Evolutionary conservation across 148 eudicot species (phyloP).

Genomic region (Spergularia marina): DNA sequence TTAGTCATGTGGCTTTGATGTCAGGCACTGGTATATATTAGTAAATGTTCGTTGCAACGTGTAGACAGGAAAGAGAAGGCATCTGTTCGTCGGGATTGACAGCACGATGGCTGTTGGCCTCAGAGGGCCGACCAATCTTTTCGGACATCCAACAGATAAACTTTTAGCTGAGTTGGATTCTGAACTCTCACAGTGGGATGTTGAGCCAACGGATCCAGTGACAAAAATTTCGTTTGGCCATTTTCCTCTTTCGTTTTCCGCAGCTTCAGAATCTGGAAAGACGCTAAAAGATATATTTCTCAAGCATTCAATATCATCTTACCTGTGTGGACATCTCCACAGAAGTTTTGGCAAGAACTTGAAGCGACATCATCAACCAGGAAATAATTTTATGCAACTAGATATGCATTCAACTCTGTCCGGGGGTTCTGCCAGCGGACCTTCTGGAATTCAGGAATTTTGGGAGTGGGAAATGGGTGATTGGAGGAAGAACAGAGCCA

Average conservation of each 20-base stretch:
- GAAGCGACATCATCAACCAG: slow-evolving; percentile 64
- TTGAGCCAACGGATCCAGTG: slow-evolving; percentile 45
- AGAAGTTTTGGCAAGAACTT: slow-evolving; percentile 69
- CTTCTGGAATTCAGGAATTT: slow-evolving; percentile 44
- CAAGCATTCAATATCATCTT: slow-evolving; percentile 64
- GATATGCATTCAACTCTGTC: slow-evolving; percentile 42
- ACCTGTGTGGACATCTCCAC: slow-evolving; percentile 93
- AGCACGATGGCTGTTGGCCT: slow-evolving; percentile 77
- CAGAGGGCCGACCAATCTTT: slow-evolving; percentile 91
- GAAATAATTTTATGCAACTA: slow-evolving; percentile 44
- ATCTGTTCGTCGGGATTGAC: slow-evolving; percentile 88
- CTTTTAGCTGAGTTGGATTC: slow-evolving; percentile 60
- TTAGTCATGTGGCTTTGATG: neutral
- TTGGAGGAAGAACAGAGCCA: slow-evolving; percentile 73
- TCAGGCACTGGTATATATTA: neutral
- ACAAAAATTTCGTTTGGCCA: slow-evolving; percentile 83
- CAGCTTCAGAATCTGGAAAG: slow-evolving; percentile 65
- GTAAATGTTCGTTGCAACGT: slow-evolving; percentile 24
- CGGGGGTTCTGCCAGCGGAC: slow-evolving; percentile 36
- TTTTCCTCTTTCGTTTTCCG: slow-evolving; percentile 87
- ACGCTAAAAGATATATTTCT: slow-evolving; percentile 64
- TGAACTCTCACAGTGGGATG: slow-evolving; percentile 75
- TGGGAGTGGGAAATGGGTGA: slow-evolving; percentile 99
- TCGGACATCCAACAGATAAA: slow-evolving; percentile 84
- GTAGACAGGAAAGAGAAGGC: slow-evolving; percentile 68